Base-by-base conservation (phyloP, 2,329 filamentous ascomycete genomes). In the Claviceps pazoutovae region DNA sequence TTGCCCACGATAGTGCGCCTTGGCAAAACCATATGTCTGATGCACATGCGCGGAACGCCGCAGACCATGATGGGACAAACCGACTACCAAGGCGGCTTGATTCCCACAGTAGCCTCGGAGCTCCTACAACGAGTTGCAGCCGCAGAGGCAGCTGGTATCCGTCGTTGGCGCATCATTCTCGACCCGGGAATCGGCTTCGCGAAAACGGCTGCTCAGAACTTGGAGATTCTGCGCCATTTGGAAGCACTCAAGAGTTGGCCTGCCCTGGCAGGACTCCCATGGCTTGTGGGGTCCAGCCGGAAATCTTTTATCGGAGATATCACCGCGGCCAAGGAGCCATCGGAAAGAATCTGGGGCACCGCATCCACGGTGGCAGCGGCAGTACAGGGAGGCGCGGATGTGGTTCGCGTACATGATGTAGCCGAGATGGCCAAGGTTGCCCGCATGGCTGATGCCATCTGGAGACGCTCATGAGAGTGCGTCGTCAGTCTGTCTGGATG, bases 141-240 rank as follows among this genome's bases (percentile, higher is more conserved):
- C 2, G 93, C 93, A 21, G 76, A 94, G 66, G 75, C 72, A 14
- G 89, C 88, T 0, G 93, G 93, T 0, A 79, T 98, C 44, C 78
- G 87, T 4, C 83, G 90, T 48, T 98, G 93, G 93, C 86, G 91
- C 57, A 94, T 98, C 57, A 82, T 97, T 37, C 79, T 97, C 1
- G 93, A 98, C 64, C 93, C 93, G 0, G 93, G 93, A 0, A 79
- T 98, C 36, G 93, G 93, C 0, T 98, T 98, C 64, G 89, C 93
- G 52, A 98, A 98, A 71, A 83, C 80, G 0, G 74, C 76, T 51
- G 73, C 76, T 42, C 88, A 96, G 65, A 96, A 96, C 66, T 70
- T 96, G 2, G 82, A 88, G 59, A 70, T 98, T 2, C 71, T 98
- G 37, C 74, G 86, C 8, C 69, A 79, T 1, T 68, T 94, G 36